phyloP scores from a whole-genome alignment of 2,329 filamentous ascomycete genomes.

The Aspergillus hortae region DNA sequence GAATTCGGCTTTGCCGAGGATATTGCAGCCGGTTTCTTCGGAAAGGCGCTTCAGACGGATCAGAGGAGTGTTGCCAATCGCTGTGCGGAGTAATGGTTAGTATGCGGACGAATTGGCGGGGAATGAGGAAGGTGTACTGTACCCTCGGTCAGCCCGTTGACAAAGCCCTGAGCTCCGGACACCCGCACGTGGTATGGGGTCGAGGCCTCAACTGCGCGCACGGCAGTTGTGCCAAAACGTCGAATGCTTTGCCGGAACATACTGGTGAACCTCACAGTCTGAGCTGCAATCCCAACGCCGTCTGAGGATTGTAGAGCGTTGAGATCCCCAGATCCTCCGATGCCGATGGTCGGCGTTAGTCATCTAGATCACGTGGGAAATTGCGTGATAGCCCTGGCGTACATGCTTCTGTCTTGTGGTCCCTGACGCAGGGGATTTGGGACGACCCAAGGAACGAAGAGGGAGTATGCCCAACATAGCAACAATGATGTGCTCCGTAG shows the following conservation, averaged over 20 bases:
- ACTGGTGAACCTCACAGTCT: slow-evolving; percentile 16
- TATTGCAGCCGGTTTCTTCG: slow-evolving; percentile 84
- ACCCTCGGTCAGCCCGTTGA: slow-evolving; percentile 80
- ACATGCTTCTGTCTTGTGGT: background rate
- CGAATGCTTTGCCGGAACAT: slow-evolving; percentile 71
- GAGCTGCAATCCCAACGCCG: slow-evolving; percentile 2
- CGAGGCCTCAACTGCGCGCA: slow-evolving; percentile 50
- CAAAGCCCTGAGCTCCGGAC: slow-evolving; percentile 74
- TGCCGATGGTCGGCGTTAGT: slow-evolving; percentile 25
- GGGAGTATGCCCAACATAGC: too few species aligned
- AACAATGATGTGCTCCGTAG: too few species aligned
- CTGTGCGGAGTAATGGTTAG: slow-evolving; percentile 46
- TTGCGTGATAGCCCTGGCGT: slow-evolving; percentile 12
- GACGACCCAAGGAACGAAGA: too few species aligned
- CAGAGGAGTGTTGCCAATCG: slow-evolving; percentile 94
- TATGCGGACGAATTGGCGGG: background rate
- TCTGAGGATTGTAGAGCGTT: slow-evolving; percentile 2
- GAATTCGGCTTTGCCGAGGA: slow-evolving; percentile 97
- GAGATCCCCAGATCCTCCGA: slow-evolving; percentile 4
- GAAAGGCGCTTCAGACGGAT: slow-evolving; percentile 87
- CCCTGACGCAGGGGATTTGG: too few species aligned
- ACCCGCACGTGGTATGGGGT: slow-evolving; percentile 66
- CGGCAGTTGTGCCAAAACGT: slow-evolving; percentile 62
- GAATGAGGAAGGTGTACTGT: slow-evolving; percentile 41
- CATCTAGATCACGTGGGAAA: slow-evolving; percentile 19